A percentile compares a stretch with the other conserved stretches of the same genome.
Evolutionary conservation across 2,329 filamentous ascomycete genomes (phyloP).

Genomic region (Cladophialophora carrionii): DNA sequence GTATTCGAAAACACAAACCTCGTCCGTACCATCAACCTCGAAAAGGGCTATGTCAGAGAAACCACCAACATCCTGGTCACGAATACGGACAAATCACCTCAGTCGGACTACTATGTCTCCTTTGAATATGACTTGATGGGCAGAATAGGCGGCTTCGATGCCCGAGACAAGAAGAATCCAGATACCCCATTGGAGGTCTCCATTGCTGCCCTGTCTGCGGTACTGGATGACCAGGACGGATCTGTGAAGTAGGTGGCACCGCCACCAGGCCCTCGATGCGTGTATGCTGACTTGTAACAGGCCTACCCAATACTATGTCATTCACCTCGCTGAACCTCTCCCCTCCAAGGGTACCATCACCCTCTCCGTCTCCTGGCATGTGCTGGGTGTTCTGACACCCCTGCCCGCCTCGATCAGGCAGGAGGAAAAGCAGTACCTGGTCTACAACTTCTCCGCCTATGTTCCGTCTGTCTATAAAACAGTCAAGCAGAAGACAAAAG

Average conservation of each 20-base stretch:
- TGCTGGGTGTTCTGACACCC: slow-evolving; percentile 76
- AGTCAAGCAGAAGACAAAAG: slow-evolving; percentile 92
- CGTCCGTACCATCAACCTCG: slow-evolving; percentile 84
- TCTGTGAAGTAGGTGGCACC: slow-evolving; percentile 57
- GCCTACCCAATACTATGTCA: slow-evolving; percentile 78
- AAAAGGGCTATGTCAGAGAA: slow-evolving; percentile 90
- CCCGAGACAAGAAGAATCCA: slow-evolving; percentile 84
- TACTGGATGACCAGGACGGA: slow-evolving; percentile 50
- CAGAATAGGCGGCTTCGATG: slow-evolving; percentile 82
- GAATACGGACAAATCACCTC: slow-evolving; percentile 76
- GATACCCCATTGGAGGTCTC: slow-evolving; percentile 70
- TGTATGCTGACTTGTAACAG: slow-evolving; percentile 48
- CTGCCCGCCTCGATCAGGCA: slow-evolving; percentile 84
- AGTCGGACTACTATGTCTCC: slow-evolving; percentile 88
- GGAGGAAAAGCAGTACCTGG: slow-evolving; percentile 81
- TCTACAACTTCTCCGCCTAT: slow-evolving; percentile 84
- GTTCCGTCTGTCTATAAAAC: slow-evolving; percentile 81
- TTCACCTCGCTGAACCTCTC: slow-evolving; percentile 76
- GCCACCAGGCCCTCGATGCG: slow-evolving; percentile 43
- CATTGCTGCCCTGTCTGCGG: slow-evolving; percentile 64
- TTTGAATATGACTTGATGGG: slow-evolving; percentile 77
- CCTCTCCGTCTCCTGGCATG: slow-evolving; percentile 81
- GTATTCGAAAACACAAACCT: slow-evolving; percentile 94
- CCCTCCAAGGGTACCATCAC: slow-evolving; percentile 78
- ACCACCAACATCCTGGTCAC: slow-evolving; percentile 92